Percentiles rank a stretch among this genome's conserved stretches.
These are phyloP conservation scores for Aspergillus bridgeri DNA, from an alignment of 495 filamentous ascomycete genomes.

Conservation along the genomic window DNA sequence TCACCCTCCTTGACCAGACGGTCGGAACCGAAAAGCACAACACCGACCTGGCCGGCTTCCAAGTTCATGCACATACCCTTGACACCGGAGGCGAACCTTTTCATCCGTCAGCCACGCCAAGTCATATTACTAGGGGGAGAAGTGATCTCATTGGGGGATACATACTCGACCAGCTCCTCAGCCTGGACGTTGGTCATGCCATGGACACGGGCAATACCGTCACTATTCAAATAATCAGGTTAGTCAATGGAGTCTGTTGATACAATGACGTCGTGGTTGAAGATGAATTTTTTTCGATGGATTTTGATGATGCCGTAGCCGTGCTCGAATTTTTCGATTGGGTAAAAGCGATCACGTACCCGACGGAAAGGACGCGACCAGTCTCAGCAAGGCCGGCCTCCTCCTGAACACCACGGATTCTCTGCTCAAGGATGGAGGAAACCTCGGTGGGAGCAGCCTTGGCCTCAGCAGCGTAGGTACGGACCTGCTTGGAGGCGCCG, in stretches of 20 bases:
- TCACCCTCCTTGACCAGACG: constrained; percentile 99
- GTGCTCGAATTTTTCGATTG: constrained; percentile 36
- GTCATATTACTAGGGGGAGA: not conserved
- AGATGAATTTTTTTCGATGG: constrained; percentile 14
- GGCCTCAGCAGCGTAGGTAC: constrained; percentile 88
- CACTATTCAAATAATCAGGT: constrained; percentile 55
- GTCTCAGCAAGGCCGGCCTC: constrained; percentile 96
- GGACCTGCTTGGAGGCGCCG: constrained; percentile 71
- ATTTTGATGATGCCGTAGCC: constrained; percentile 29
- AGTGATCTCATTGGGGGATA: constrained; percentile 25
- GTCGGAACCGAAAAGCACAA: constrained; percentile 99
- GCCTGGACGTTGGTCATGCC: constrained; percentile 99
- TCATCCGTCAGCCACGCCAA: constrained; percentile 35
- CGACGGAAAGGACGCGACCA: constrained; percentile 96
- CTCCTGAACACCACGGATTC: constrained; percentile 96
- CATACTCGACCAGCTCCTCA: constrained; percentile 99
- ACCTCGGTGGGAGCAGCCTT: constrained; percentile 97
- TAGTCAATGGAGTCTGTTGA: constrained; percentile 12
- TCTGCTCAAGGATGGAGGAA: constrained; percentile 97
- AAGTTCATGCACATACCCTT: constrained; percentile 99
- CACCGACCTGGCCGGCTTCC: constrained; percentile 99
- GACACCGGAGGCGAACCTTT: constrained; percentile 96
- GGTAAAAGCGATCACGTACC: constrained; percentile 63
- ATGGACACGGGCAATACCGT: constrained; percentile 99
- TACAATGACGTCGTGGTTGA: constrained; percentile 2